phyloP scores from a whole-genome alignment of 441 rosid genomes.

The Raphanus hybrid region DNA sequence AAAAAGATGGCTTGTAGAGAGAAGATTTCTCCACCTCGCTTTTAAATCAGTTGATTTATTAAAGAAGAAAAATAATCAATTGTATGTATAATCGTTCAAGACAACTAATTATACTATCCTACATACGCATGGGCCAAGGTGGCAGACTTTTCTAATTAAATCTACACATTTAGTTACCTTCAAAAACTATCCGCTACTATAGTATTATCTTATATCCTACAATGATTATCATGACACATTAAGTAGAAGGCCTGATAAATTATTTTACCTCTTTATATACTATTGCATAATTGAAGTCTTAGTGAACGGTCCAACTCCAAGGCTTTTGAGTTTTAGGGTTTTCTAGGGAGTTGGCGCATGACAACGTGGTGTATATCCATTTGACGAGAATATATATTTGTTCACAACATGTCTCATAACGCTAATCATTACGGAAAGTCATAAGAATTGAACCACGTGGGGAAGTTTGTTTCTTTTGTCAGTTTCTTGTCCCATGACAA shows the following conservation, averaged over 20 bases:
- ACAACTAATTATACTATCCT: constrained; percentile 41
- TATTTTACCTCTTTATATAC: background rate
- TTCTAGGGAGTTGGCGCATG: constrained; percentile 39
- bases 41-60: constrained; percentile 6
- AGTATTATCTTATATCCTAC: constrained; percentile 31
- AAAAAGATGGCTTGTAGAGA: too few relatives aligned
- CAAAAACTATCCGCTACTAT: constrained; percentile 7
- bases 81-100: constrained; percentile 28
- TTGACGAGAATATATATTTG: constrained; percentile 33
- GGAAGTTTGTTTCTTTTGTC: constrained; percentile 36
- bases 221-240: constrained; percentile 34
- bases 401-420: constrained; percentile 37
- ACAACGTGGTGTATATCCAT: constrained; percentile 53
- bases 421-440: constrained; percentile 43
- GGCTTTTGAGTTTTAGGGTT: constrained; percentile 33
- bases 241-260: constrained; percentile 26
- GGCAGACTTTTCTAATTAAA: constrained; percentile 23
- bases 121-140: constrained; percentile 41
- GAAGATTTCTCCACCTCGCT: too few relatives aligned
- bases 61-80: background rate
- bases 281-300: background rate
- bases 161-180: constrained; percentile 6
- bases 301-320: constrained; percentile 17
- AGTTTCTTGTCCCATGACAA: constrained; percentile 42
- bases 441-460: constrained; percentile 53